phyloP scores from a whole-genome alignment of 2,329 filamentous ascomycete genomes.

The Ascochyta fabae region DNA sequence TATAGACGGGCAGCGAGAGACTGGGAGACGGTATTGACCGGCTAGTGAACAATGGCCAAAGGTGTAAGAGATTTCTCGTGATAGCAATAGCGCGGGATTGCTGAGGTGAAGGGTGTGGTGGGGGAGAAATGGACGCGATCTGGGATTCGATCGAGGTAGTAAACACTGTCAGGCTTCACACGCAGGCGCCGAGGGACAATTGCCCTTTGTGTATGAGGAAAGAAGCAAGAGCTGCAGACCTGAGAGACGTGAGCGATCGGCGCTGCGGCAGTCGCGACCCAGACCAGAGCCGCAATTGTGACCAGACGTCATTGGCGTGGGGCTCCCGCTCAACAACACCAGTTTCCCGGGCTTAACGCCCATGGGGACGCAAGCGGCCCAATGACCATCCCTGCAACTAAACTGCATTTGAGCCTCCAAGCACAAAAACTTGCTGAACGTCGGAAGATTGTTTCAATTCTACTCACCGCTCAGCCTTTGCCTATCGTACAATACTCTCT shows the following conservation, averaged over 20 bases:
- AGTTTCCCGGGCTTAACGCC: constrained; percentile 12
- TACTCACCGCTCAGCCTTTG: constrained; percentile 20
- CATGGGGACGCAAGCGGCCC: constrained; percentile 11
- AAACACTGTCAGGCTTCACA: constrained; percentile 11
- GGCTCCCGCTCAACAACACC: constrained; percentile 24
- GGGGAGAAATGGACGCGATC: constrained; percentile 12
- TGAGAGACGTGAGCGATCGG: constrained; percentile 30
- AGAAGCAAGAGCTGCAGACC: constrained; percentile 20
- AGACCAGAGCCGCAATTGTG: constrained; percentile 26
- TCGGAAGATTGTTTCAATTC: constrained; percentile 15
- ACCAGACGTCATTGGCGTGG: constrained; percentile 31
- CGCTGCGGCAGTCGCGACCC: constrained; percentile 28
- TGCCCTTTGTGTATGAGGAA: constrained; percentile 25
- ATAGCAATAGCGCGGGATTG: constrained; percentile 16
- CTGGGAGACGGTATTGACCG: constrained; percentile 10
- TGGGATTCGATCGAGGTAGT: constrained; percentile 12
- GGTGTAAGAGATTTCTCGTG: constrained; percentile 14
- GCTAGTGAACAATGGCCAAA: constrained; percentile 24
- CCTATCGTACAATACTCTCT: constrained; percentile 32
- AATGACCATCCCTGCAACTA: constrained; percentile 13
- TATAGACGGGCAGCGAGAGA: constrained; percentile 9
- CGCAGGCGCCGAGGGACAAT: constrained; percentile 26
- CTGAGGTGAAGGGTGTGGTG: constrained; percentile 10
- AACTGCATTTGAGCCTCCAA: constrained; percentile 14
- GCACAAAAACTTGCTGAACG: constrained; percentile 15